A percentile compares a stretch with the other conserved stretches of the same genome.
phyloP scores from a whole-genome alignment of 1,284 basidiomycete genomes.

The Coniophora puteana region DNA sequence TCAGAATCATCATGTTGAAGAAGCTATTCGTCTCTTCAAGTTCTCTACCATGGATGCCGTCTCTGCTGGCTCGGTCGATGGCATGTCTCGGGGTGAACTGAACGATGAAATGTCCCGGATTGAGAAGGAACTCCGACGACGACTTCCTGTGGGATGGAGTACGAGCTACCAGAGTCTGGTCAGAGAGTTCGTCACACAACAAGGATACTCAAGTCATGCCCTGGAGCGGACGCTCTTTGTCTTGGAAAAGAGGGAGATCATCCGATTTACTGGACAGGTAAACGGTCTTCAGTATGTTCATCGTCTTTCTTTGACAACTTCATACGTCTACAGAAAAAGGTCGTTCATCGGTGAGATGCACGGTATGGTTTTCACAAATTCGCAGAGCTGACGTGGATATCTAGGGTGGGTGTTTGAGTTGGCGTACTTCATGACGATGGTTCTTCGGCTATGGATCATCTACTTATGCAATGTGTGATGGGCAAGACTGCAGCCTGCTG shows the following conservation, averaged over 20 bases:
- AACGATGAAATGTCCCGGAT: constrained; percentile 94
- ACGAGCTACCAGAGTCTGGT: constrained; percentile 93
- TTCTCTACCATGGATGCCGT: constrained; percentile 99
- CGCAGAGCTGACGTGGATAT: constrained; percentile 6
- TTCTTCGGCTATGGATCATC: too few species aligned
- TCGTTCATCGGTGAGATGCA: constrained; percentile 38
- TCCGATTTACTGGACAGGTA: constrained; percentile 83
- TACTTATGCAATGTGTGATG: too few species aligned
- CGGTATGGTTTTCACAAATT: background rate
- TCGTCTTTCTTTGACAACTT: constrained; percentile 4
- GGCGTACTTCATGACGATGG: background rate
- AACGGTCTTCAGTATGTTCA: constrained; percentile 16
- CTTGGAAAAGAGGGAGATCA: constrained; percentile 92
- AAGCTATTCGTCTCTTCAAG: constrained; percentile 97
- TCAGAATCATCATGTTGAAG: constrained; percentile 93
- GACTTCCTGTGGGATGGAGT: constrained; percentile 95
- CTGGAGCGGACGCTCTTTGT: constrained; percentile 91
- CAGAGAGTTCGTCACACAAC: constrained; percentile 93
- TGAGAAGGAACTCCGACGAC: constrained; percentile 85
- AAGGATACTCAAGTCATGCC: constrained; percentile 89
- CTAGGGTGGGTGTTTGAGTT: constrained; percentile 27
- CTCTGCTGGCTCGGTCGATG: constrained; percentile 88
- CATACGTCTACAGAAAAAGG: constrained; percentile 47
- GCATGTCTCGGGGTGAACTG: constrained; percentile 87
- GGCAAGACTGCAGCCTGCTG: too few species aligned